Percentiles rank a stretch among this genome's conserved stretches.
These are phyloP conservation scores for Eucalyptus albens DNA, from an alignment of 345 rosid genomes.

Conservation along the genomic window DNA sequence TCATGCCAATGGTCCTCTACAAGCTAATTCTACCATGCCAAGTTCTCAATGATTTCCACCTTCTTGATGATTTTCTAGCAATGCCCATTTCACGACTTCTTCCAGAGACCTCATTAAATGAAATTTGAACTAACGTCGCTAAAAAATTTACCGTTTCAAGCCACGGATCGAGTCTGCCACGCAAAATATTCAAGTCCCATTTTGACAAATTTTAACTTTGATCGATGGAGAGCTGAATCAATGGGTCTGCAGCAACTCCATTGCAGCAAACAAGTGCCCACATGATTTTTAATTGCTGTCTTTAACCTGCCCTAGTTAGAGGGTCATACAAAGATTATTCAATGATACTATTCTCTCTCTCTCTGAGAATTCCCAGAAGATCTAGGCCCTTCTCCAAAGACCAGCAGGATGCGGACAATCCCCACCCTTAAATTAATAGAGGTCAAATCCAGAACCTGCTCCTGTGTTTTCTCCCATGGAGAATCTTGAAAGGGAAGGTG, in stretches of 20 bases:
- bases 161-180: neutral
- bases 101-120: neutral
- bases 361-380: neutral
- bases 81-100: neutral
- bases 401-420: neutral
- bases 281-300: neutral
- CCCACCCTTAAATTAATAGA: neutral
- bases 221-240: neutral
- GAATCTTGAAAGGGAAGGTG: constrained; percentile 13
- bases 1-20: neutral
- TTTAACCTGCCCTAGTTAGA: neutral
- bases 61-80: neutral
- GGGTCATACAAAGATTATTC: neutral
- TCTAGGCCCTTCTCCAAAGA: neutral
- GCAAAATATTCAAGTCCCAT: neutral
- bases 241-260: neutral
- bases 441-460: constrained; percentile 7
- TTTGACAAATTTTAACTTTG: neutral
- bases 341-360: neutral
- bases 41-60: neutral
- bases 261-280: neutral
- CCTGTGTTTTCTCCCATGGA: neutral
- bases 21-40: neutral
- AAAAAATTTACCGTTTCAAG: neutral
- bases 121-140: neutral